A percentile compares a stretch with the other conserved stretches of the same genome.
These are phyloP conservation scores for Colletotrichum sidae DNA, from an alignment of 2,329 filamentous ascomycete species.

Conservation along the genomic window DNA sequence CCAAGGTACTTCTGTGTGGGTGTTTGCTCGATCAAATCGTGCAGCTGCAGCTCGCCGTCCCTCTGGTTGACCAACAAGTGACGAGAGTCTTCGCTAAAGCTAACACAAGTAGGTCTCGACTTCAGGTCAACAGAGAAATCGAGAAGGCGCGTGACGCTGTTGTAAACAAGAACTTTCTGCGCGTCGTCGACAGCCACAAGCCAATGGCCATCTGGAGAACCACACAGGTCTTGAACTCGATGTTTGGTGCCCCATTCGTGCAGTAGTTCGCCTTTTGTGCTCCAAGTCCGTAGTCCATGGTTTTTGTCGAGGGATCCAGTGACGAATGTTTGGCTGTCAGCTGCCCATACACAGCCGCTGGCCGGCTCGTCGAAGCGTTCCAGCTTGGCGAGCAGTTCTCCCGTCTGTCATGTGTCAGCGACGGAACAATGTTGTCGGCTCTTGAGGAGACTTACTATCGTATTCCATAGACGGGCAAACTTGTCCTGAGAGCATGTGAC, in stretches of 20 bases:
- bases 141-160: constrained; percentile 79
- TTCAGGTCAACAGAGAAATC: constrained; percentile 79
- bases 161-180: constrained; percentile 82
- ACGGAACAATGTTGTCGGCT: neutral
- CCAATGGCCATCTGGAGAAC: constrained; percentile 82
- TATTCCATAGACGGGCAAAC: constrained; percentile 81
- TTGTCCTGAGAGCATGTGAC: constrained; percentile 85
- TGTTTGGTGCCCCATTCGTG: constrained; percentile 77
- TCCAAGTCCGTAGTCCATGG: constrained; percentile 78
- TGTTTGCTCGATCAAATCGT: constrained; percentile 80
- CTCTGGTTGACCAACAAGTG: constrained; percentile 86
- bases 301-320: constrained; percentile 80
- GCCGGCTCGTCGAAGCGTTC: constrained; percentile 84
- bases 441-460: constrained; percentile 62
- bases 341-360: constrained; percentile 89
- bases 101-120: constrained; percentile 80
- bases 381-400: constrained; percentile 71
- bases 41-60: constrained; percentile 80
- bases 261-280: constrained; percentile 69
- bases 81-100: constrained; percentile 83
- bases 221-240: constrained; percentile 85
- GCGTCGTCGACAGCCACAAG: constrained; percentile 82
- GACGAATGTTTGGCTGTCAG: constrained; percentile 81
- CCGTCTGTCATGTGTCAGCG: constrained; percentile 60
- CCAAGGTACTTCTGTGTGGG: constrained; percentile 81